These are phyloP conservation scores for Aegilops speltoides DNA, from an alignment of 176 grass and related monocot species.

Conservation along the genomic window DNA sequence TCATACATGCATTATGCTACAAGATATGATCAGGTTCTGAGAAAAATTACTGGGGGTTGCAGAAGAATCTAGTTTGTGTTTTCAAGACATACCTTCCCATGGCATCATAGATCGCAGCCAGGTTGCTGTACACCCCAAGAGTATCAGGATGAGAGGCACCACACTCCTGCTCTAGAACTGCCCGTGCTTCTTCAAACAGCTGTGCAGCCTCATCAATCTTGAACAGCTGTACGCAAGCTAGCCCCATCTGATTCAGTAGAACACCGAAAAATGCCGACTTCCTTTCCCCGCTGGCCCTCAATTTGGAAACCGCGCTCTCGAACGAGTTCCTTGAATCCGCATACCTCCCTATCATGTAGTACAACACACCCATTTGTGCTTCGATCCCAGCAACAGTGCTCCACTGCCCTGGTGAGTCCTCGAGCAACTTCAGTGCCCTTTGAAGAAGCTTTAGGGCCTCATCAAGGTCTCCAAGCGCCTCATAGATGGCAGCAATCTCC, in stretches of 20 bases:
- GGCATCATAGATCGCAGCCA: conserved; percentile 94
- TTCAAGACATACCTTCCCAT: conserved; percentile 77
- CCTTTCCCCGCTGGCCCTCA: conserved; percentile 80
- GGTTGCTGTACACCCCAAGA: conserved; percentile 93
- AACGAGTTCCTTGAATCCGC: conserved; percentile 76
- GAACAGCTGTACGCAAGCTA: conserved; percentile 94
- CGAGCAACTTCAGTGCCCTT: conserved; percentile 74
- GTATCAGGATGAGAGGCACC: conserved; percentile 80
- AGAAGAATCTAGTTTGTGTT: not conserved
- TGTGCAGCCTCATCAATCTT: conserved; percentile 96
- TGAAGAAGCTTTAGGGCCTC: conserved; percentile 90
- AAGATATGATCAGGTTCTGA: not conserved
- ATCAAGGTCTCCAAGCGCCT: conserved; percentile 77
- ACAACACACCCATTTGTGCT: conserved; percentile 91
- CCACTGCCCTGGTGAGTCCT: conserved; percentile 87
- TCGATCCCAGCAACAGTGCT: conserved; percentile 94
- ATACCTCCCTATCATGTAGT: conserved; percentile 89
- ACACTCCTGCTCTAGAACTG: conserved; percentile 85
- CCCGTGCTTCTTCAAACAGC: conserved; percentile 88
- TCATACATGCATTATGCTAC: not conserved
- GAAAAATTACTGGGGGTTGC: not conserved
- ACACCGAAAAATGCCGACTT: conserved; percentile 95
- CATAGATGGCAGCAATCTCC: conserved; percentile 92
- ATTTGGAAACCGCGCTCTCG: conserved; percentile 72
- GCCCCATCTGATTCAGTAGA: conserved; percentile 92